A percentile compares a stretch with the other conserved stretches of the same genome.
phyloP scores from a whole-genome alignment of 805 yeast genomes.

The Ogataea paraovalis region DNA sequence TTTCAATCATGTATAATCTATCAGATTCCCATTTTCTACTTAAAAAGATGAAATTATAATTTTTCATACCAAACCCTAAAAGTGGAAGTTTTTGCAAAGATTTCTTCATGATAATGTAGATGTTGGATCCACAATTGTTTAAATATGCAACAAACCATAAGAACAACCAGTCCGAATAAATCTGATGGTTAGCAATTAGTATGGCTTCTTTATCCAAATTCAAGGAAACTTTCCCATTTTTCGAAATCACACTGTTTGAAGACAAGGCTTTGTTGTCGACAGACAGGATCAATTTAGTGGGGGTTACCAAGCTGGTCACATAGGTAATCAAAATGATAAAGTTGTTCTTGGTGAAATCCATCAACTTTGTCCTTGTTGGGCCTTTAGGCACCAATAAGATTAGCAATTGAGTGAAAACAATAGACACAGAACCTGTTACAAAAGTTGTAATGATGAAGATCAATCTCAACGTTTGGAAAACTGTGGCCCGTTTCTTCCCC shows the following conservation, averaged over 20 bases:
- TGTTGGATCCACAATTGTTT: conserved; percentile 56
- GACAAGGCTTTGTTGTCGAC: conserved; percentile 19
- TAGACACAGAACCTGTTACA: conserved; percentile 38
- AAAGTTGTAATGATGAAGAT: conserved; percentile 25
- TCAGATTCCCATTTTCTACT: conserved; percentile 86
- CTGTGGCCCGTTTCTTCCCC: conserved; percentile 15
- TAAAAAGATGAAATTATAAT: conserved; percentile 72
- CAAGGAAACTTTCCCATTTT: conserved; percentile 10
- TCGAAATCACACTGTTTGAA: conserved; percentile 4
- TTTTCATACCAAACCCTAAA: conserved; percentile 81
- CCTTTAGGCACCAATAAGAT: neutral
- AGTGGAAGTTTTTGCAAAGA: conserved; percentile 68
- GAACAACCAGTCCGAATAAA: conserved; percentile 90
- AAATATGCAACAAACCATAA: conserved; percentile 83
- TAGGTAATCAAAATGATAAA: conserved; percentile 55
- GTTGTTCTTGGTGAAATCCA: conserved; percentile 52
- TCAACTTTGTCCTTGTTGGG: neutral
- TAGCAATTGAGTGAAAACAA: conserved; percentile 41
- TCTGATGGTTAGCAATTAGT: conserved; percentile 85
- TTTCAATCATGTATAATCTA: conserved; percentile 51
- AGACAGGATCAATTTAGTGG: conserved; percentile 49
- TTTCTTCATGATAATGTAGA: conserved; percentile 75
- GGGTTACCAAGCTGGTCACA: conserved; percentile 46
- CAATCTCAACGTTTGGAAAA: conserved; percentile 25
- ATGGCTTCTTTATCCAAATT: conserved; percentile 34